Percentiles rank a stretch among this genome's conserved stretches.
These are phyloP conservation scores for Trypanosoma cruzi DNA, from an alignment of 208 protist species.

Conservation along the genomic window DNA sequence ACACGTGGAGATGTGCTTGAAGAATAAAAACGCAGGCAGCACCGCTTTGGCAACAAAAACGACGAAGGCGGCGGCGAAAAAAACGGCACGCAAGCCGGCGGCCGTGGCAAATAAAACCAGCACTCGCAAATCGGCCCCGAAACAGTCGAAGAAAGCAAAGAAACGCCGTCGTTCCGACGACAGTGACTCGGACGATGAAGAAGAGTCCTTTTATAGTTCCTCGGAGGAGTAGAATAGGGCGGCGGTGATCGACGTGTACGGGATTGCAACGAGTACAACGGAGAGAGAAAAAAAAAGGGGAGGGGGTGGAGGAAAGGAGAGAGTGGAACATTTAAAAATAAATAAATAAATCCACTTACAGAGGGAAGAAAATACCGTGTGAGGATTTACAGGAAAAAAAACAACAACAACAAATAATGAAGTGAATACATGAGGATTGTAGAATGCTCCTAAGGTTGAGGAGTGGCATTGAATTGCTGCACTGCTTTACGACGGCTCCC, in stretches of 20 bases:
- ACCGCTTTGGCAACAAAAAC: not conserved
- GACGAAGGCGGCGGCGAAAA: conserved; percentile 3
- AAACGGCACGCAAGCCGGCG: conserved; percentile 10
- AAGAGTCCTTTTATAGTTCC: conserved; percentile 5
- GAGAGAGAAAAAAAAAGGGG: not conserved
- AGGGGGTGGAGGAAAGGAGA: not conserved
- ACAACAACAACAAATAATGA: too few species aligned
- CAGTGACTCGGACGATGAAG: conserved; percentile 20
- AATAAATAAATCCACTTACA: not conserved
- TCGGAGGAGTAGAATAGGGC: not conserved
- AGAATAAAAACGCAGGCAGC: conserved; percentile 3
- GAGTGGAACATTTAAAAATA: not conserved
- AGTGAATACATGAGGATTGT: not conserved
- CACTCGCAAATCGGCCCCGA: conserved; percentile 6
- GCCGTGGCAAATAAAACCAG: conserved; percentile 14
- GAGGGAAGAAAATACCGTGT: not conserved
- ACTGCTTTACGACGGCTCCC: not conserved
- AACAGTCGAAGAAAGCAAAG: conserved; percentile 27
- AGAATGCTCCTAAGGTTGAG: not conserved
- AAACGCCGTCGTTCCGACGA: conserved; percentile 27
- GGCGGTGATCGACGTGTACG: not conserved
- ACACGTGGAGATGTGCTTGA: conserved; percentile 62
- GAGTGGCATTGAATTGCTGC: not conserved
- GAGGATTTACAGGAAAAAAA: not conserved
- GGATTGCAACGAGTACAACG: not conserved